Evolutionary conservation across 805 yeast genomes (phyloP).

Genomic region (Candida tammaniensis): DNA sequence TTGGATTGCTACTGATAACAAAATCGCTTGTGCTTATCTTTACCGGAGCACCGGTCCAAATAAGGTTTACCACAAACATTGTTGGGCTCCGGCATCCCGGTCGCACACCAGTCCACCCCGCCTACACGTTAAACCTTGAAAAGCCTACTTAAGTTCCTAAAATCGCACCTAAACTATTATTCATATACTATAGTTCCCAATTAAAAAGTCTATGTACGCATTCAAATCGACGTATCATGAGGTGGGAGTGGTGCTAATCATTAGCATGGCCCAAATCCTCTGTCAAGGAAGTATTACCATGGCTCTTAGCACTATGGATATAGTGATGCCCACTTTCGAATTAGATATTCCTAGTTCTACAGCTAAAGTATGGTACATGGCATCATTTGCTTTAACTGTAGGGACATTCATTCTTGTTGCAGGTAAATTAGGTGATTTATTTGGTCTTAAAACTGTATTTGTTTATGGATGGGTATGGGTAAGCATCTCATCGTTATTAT

Average conservation of each 20-base stretch:
- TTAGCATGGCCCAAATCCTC: conserved; percentile 34
- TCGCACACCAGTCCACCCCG: too few species aligned
- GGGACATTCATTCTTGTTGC: conserved; percentile 70
- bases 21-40: too few species aligned
- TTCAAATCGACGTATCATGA: conserved; percentile 25
- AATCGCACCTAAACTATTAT: too few species aligned
- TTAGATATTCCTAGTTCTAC: conserved; percentile 11
- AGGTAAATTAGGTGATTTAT: conserved; percentile 71
- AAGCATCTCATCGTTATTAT: conserved; percentile 54
- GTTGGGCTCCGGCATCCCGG: too few species aligned
- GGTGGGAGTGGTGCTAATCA: conserved; percentile 17
- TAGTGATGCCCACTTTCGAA: conserved; percentile 26
- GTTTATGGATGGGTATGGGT: conserved; percentile 56
- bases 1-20: too few species aligned
- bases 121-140: too few species aligned
- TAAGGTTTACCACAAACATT: too few species aligned
- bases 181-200: too few species aligned
- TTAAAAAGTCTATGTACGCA: too few species aligned
- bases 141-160: too few species aligned
- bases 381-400: conserved; percentile 65
- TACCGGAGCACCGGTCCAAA: too few species aligned
- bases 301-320: conserved; percentile 38
- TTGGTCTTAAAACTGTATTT: conserved; percentile 58
- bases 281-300: conserved; percentile 37
- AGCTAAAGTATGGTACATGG: conserved; percentile 61